Base-by-base conservation (phyloP, 192 early-diverging fungal genomes). In the Thoreauomyces humboldtii region DNA sequence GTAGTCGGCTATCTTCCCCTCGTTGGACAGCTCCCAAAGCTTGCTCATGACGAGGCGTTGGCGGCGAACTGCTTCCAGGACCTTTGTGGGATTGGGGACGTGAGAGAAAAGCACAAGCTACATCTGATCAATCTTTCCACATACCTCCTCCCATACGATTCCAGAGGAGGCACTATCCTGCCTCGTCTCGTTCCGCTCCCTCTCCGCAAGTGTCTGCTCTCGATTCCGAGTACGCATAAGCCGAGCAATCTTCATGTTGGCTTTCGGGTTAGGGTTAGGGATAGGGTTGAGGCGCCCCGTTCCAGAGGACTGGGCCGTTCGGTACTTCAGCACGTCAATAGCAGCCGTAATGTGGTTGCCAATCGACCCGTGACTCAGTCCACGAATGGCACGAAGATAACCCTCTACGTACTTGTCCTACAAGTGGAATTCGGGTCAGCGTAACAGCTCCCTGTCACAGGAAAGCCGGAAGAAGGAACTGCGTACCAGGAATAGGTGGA, bases 141-240 rank as follows among this genome's bases (percentile, higher is more conserved):
- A 27, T 52, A 61, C 59, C 59, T 61, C 42, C 32, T 61, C 59
- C 59, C 41, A 61, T 11, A 61, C 28, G 31, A 61, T 61, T 36
- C 55, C 55, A 11, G 33, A 4, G 29, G 34, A 37, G 4, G 14
- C n/a, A n/a, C 34, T 37, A 9, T 37, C 55, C n/a, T 57, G 47
- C 11, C 15, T 51, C 33, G 33, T 38, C 12, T 27, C 38, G 42
- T 31, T 61, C 22, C 59, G 21, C 41, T 61, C 59, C 59, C 59
- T 42, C 11, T 61, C 41, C 4, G 43, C 59, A 2, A 61, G 59
- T 4, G 41, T 43, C 31, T 61, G 59, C 41, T 61, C 29, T 29
- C 32, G 21, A 33, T 61, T 58, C 14, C 59, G 38, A 45, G 42
- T 19, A 21, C 17, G 24, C 59, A 46, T 61, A 12, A 61, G 41